phyloP scores from a whole-genome alignment of 192 early-diverging fungal genomes.

The Backusella parvicylindrica region DNA sequence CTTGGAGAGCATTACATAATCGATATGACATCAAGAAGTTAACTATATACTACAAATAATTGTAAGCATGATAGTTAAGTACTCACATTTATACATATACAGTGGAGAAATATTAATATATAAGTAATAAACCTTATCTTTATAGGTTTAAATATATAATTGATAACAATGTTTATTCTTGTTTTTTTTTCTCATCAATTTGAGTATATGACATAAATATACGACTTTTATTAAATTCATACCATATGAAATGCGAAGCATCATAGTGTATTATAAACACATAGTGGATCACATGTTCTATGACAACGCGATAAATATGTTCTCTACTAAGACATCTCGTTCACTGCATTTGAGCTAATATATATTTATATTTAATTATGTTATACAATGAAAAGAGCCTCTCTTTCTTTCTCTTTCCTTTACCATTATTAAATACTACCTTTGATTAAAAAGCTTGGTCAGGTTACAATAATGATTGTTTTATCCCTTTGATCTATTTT shows the following conservation, averaged over 20 bases:
- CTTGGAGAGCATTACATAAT: no score
- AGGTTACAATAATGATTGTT: not conserved
- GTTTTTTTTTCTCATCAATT: not conserved
- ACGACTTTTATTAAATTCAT: not conserved
- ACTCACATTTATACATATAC: no score
- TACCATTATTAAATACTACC: no score
- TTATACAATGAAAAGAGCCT: not conserved
- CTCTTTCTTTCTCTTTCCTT: no score
- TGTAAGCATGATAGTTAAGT: no score
- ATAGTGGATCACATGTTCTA: not conserved
- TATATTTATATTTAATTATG: not conserved
- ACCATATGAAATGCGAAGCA: not conserved
- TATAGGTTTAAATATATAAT: not conserved
- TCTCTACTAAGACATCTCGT: not conserved
- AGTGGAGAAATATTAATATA: no score
- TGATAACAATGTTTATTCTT: not conserved
- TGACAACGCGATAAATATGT: not conserved
- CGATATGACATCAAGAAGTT: no score
- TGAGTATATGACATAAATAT: no score
- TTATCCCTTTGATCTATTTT: not conserved
- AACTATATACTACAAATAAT: no score
- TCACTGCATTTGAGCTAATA: not conserved
- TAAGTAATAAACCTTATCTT: not conserved
- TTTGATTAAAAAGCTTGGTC: not conserved
- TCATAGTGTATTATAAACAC: not conserved